A percentile compares a stretch with the other conserved stretches of the same genome.
Conservation (phyloP, 495 filamentous ascomycete genomes). For the Aspergillus hancockii region DNA sequence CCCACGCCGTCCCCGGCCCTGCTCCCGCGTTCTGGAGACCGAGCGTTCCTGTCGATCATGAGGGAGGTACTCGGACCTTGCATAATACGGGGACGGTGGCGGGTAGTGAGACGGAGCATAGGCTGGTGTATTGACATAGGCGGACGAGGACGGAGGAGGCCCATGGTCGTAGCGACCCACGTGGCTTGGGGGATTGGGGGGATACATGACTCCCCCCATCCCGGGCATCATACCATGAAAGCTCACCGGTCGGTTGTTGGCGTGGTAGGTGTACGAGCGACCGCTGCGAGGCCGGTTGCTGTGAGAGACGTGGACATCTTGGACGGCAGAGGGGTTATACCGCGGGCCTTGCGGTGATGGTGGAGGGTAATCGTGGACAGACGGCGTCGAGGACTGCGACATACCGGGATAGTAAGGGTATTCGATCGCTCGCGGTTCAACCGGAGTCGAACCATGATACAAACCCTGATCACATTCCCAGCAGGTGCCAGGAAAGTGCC, state of each 20-base stretch:
- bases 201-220: conserved; percentile 35
- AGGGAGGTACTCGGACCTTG: conserved; percentile 14
- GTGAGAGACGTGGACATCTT: conserved; percentile 32
- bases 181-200: conserved; percentile 27
- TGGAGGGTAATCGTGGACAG: conserved; percentile 36
- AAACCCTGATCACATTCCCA: conserved; percentile 37
- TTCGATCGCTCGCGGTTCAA: conserved; percentile 36
- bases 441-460: conserved; percentile 34
- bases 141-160: conserved; percentile 39
- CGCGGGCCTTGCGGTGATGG: conserved; percentile 31
- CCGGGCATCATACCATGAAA: conserved; percentile 42
- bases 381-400: conserved; percentile 22
- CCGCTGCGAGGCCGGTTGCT: conserved; percentile 29
- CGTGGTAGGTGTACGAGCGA: conserved; percentile 38
- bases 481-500: conserved; percentile 30
- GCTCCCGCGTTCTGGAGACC: conserved; percentile 34
- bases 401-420: conserved; percentile 26
- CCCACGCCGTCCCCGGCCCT: conserved; percentile 29
- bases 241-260: conserved; percentile 43
- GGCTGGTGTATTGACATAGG: conserved; percentile 31
- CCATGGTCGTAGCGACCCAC: conserved; percentile 37
- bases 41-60: conserved; percentile 36
- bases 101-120: conserved; percentile 35
- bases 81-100: conserved; percentile 22
- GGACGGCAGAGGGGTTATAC: conserved; percentile 24